Evolutionary conservation across 176 grass and related monocot genomes (phyloP), one percentile per base, ranked within the genome.

Genomic region (Puya raimondii): DNA sequence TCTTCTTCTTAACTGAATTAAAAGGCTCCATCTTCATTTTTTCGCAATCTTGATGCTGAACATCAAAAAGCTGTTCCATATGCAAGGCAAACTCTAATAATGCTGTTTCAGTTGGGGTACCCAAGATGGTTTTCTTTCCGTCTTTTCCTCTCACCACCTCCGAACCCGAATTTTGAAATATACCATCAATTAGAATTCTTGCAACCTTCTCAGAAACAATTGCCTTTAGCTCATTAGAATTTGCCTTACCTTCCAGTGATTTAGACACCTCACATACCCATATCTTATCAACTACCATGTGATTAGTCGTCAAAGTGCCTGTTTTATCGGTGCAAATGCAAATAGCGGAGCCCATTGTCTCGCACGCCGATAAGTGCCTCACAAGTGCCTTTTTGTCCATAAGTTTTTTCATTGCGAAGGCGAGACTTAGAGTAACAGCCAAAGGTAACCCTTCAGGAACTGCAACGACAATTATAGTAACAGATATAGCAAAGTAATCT

Each of bases 281-380:
- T 53, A 92, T 49, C 61, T 97, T 97, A 81, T 97, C 94, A 11
- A 97, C 94, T 51, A 92, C 84, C 93, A 97, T 97, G 70, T 90
- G 93, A 69, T 97, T 97, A 3, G 93, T 97, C 69, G 93, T 97
- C 42, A 97, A 73, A 6, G 93, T 97, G 17, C 93, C 93, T 0
- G 93, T 97, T 81, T 97, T 97, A 77, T 97, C 93, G 0, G 93
- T 92, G 68, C 93, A 97, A 82, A 97, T 97, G 75, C 94, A 97
- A 80, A 80, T 92, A 9, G 89, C 89, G 2, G 94, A 97, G 1
- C 94, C 94, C 94, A 97, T 97, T 26, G 93, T 97, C 80, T 97
- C 94, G 66, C 94, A 97, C 15, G 94, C 94, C 49, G 94, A 89
- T 22, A 97, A 83, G 66, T 97, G 94, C 9, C 94, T 47, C 53